Evolutionary conservation across 1,139 yeast genomes (phyloP), one percentile per base, ranked within the genome.

Genomic region (Taphrina pruni): DNA sequence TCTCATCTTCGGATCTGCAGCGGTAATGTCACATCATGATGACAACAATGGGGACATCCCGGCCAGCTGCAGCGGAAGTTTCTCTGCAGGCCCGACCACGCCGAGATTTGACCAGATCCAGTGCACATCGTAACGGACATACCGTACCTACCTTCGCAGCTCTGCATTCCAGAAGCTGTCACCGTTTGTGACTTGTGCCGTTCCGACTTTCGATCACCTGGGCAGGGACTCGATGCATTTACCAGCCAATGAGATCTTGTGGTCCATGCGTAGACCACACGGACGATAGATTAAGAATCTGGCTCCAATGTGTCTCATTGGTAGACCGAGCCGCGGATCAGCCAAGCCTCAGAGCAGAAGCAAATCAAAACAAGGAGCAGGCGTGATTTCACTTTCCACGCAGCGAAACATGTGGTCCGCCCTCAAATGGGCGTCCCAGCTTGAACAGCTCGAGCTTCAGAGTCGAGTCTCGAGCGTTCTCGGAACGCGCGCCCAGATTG

Each of bases 251-350:
- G 48, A n/a, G 48, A n/a, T 7, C 12, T 17, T n/a, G 48, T n/a
- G 8, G 20, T 14, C 20, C n/a, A 45, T 45, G 48, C 48, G 48
- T 12, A 12, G 20, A 12, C 48, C 48, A 45, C 20, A 45, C 20
- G 48, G 48, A 6, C 8, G n/a, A 12, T 45, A 45, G 20, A 45
- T 45, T 45, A n/a, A 26, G 32, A 26, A 26, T 26, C 32, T 26
- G 48, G 20, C 8, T 45, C 48, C 20, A 45, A n/a, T 45, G n/a
- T 45, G 17, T 17, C 20, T 45, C 17, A 45, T 14, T 45, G 48
- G 48, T 14, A n/a, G 48, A 45, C 9, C 48, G 20, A 12, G 48
- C 48, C 20, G 48, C n/a, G n/a, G 48, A 45, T 45, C 48, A n/a
- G 12, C 48, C 48, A 14, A 7, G 8, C 48, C 43, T 9, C 43